Evolutionary conservation across 768 basidiomycete species (phyloP).

Genomic region (Harrya chromipes): DNA sequence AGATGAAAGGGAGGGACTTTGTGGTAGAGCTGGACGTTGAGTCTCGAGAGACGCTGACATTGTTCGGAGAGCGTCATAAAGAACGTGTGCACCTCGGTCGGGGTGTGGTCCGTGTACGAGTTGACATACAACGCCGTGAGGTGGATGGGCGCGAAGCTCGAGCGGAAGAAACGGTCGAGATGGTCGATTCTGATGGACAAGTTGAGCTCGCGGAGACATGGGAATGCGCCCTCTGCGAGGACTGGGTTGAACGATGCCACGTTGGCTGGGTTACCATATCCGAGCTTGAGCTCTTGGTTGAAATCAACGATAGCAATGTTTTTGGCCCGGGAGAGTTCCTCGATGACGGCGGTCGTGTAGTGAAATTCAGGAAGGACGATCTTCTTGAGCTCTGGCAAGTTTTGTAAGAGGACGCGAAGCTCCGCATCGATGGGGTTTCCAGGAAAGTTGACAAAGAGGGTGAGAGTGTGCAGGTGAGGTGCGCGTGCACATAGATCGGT

Average conservation of each 20-base stretch:
- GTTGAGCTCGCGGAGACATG: constrained; percentile 50
- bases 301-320: constrained; percentile 51
- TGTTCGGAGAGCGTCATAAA: constrained; percentile 43
- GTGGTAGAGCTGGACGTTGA: constrained; percentile 38
- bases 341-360: constrained; percentile 44
- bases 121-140: constrained; percentile 53
- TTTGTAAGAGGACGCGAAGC: constrained; percentile 37
- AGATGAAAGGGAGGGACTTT: constrained; percentile 12
- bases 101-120: constrained; percentile 43
- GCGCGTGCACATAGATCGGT: constrained; percentile 46
- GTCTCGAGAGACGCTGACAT: constrained; percentile 45
- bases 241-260: constrained; percentile 42
- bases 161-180: constrained; percentile 42
- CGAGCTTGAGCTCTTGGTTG: constrained; percentile 47
- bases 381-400: constrained; percentile 43
- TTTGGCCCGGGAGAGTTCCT: constrained; percentile 42
- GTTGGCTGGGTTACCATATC: constrained; percentile 44
- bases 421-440: constrained; percentile 41
- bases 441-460: constrained; percentile 43
- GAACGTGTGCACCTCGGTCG: constrained; percentile 40
- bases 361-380: constrained; percentile 52
- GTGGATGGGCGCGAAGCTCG: constrained; percentile 44
- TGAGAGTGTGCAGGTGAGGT: constrained; percentile 46
- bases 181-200: constrained; percentile 45
- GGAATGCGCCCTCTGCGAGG: constrained; percentile 49